Evolutionary conservation across 1,139 yeast species (phyloP), one percentile per base, ranked within the genome.

Genomic region (Taphrina wiesneri): DNA sequence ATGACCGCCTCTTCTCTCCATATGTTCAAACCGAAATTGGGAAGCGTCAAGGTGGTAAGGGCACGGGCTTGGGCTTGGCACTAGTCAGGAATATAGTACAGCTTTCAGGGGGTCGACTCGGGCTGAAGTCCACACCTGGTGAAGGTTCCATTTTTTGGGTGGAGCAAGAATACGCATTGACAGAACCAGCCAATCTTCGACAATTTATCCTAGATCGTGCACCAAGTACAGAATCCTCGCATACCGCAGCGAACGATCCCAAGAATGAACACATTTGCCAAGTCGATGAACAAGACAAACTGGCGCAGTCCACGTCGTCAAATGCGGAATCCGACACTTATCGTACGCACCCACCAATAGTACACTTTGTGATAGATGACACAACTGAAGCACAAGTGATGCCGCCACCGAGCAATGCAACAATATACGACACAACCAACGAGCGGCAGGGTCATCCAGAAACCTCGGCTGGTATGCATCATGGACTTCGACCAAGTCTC

Each of bases 1-100:
- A 62, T 21, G 60, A 62, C 26, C 53, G 60, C 15, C 41, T 62
- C 17, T 62, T 62, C 39, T 51, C 59, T 25, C 65, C 65, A 23
- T 62, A 62, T 34, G 65, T 62, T 9, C 65, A 62, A 21, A 62
- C 65, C 15, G 65, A 62, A 26, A 54, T 53, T n/a, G 65, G 65
- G 11, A 53, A 54, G 21, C 52, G 65, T 4, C 65, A 62, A 36
- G 65, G 65, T 17, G 65, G 65, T 26, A 62, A 62, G 46, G 65
- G 65, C 11, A 62, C 65, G 13, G 65, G 65, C 7, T 21, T 62
- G 17, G 65, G 65, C 15, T 54, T 62, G n/a, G 65, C 65, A 11
- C 54, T 62, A 17, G 65, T 62, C 32, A 26, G 65, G 26, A 62
- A 62, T 39, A 62, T 62, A 13, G 65, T 62, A 6, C 60, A 62